These are phyloP conservation scores for Musa itinerans DNA, from an alignment of 176 grass and related monocot species.

Conservation along the genomic window DNA sequence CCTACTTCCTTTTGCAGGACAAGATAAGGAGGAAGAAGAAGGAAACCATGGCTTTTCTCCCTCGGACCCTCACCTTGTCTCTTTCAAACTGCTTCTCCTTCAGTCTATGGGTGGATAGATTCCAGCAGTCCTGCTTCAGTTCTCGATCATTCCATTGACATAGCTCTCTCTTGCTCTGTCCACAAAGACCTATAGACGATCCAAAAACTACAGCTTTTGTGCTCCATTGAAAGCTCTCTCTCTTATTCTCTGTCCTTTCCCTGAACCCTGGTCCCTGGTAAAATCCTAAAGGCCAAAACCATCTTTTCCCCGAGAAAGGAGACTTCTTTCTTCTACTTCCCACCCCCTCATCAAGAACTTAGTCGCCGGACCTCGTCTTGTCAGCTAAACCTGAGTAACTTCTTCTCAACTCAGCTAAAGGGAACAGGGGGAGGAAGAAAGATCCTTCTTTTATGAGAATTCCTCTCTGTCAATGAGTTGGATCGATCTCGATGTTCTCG, in stretches of 20 bases:
- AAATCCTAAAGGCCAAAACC: background rate
- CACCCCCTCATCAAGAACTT: no score
- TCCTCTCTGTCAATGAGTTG: conserved; percentile 64
- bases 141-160: background rate
- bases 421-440: conserved; percentile 4
- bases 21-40: background rate
- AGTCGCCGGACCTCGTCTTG: background rate
- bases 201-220: background rate
- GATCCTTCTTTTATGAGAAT: conserved; percentile 35
- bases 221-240: background rate
- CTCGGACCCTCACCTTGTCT: background rate
- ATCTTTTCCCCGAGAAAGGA: background rate
- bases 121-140: no score
- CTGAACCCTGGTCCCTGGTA: background rate
- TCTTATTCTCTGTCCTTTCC: background rate
- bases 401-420: no score
- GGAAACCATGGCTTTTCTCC: background rate
- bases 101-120: background rate
- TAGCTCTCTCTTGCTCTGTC: background rate
- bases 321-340: background rate
- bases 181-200: background rate
- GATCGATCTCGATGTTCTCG: conserved; percentile 54
- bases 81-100: background rate
- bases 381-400: conserved; percentile 1
- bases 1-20: background rate